Base-by-base conservation (phyloP, 2,329 filamentous ascomycete genomes). In the Pseudohalonectria lignicola region DNA sequence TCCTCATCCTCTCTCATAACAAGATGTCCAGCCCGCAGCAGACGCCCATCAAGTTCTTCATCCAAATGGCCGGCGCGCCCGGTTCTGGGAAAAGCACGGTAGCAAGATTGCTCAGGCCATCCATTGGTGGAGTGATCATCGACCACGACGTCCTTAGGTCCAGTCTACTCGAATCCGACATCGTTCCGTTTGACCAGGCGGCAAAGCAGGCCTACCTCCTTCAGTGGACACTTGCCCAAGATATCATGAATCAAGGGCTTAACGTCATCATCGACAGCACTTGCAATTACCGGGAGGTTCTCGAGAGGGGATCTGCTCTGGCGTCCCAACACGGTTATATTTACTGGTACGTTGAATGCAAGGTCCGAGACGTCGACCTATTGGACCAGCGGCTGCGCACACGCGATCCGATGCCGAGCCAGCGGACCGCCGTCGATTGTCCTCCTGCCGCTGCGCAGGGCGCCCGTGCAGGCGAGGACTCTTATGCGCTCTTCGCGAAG, bases 41-140 rank as follows among this genome's bases (percentile, higher is more conserved):
- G n/a, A n/a, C n/a, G n/a, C n/a, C n/a, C n/a, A n/a, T n/a, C 39
- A 47, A 45, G 19, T 31, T 51, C 8, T 34, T 54, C 30, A 48
- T 53, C 34, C 57, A 61, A 32, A 61, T 62, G 55, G 59, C 59
- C 3, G 58, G 59, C 5, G 55, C 57, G 5, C 59, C 60, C 3
- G 59, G 60, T 8, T 55, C 57, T 8, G 59, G 59, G 1, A 63
- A 63, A 41, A 61, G 55, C 45, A 61, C 58, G 2, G 37, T 55
- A 12, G 55, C 58, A 2, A 47, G 38, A 10, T 45, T 54, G 0
- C 49, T 63, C 1, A 40, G 44, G 6, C 42, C 41, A 11, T 46
- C 47, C 0, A 47, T 59, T 31, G 40, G 49, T 26, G 56, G 38
- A 4, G 39, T 59, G 2, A 48, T 60, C 25, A 52, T 63, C 39